Evolutionary conservation across 352 stramenopile genomes (phyloP).

Genomic region (Globisporangium ultimum): DNA sequence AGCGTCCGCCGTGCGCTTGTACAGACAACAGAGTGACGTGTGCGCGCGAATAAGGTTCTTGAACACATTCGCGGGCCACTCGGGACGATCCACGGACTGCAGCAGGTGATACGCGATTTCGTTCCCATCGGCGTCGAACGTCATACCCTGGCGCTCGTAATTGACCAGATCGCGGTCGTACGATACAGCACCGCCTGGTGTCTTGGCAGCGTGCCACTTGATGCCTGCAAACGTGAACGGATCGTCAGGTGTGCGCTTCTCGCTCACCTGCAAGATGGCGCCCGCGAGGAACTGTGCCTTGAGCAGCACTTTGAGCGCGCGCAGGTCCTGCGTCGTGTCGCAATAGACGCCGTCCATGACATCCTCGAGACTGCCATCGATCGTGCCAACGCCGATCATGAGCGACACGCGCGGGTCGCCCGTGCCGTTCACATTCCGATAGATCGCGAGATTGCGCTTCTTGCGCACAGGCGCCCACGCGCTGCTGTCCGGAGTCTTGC

Average conservation of each 20-base stretch:
- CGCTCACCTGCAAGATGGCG: constrained; percentile 31
- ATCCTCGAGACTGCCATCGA: constrained; percentile 44
- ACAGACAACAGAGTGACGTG: constrained; percentile 31
- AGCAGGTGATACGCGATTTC: constrained; percentile 38
- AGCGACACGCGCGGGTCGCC: constrained; percentile 19
- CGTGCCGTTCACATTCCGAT: background rate
- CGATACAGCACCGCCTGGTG: constrained; percentile 18
- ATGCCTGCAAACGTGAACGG: constrained; percentile 39
- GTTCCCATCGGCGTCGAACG: constrained; percentile 23
- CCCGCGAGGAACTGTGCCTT: constrained; percentile 27
- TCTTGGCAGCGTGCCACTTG: constrained; percentile 35
- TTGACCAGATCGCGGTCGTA: constrained; percentile 43
- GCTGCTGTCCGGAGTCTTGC: background rate
- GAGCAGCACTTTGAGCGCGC: constrained; percentile 33
- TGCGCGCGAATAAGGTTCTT: constrained; percentile 25
- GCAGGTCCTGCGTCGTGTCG: constrained; percentile 42
- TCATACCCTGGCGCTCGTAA: constrained; percentile 43
- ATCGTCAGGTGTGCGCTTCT: constrained; percentile 20
- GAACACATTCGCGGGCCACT: constrained; percentile 20
- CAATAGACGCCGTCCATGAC: constrained; percentile 92
- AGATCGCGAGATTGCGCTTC: constrained; percentile 4
- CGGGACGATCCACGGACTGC: constrained; percentile 34
- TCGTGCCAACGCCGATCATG: constrained; percentile 31
- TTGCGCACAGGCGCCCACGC: constrained; percentile 8
- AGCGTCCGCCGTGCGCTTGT: constrained; percentile 2